Percentiles rank a stretch among this genome's conserved stretches.
Conservation (phyloP, 129 eudicot genomes). For the Saussurea involucrata region DNA sequence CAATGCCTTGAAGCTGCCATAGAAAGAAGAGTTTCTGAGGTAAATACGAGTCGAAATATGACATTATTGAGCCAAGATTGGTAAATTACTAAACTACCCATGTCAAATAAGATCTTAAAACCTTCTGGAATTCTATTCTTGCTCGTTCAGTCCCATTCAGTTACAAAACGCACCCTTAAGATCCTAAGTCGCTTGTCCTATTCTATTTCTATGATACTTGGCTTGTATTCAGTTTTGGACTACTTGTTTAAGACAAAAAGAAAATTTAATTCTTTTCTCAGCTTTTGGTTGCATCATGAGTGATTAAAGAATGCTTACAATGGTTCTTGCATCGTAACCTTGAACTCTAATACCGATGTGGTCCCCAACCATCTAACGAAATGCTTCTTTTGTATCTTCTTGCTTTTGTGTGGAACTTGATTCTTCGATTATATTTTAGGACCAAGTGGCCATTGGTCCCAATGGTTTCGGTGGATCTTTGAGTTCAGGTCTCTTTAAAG, state of each 20-base stretch:
- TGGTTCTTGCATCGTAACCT: not conserved
- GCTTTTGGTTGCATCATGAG: conserved; percentile 10
- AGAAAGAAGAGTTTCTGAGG: conserved; percentile 94
- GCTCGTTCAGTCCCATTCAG: too few species aligned
- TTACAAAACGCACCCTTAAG: not conserved
- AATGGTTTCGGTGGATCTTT: not conserved
- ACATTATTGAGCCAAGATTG: conserved; percentile 5
- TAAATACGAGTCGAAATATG: conserved; percentile 13
- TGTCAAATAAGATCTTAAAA: too few species aligned
- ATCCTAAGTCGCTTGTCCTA: conserved; percentile 12
- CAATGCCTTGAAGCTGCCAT: conserved; percentile 99
- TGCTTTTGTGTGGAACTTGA: conserved; percentile 9
- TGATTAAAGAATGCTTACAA: not conserved
- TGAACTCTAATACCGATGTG: not conserved
- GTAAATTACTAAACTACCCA: too few species aligned
- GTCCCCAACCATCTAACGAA: conserved; percentile 1
- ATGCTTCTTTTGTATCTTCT: conserved; percentile 14
- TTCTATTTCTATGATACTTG: not conserved
- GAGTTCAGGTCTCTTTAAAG: too few species aligned
- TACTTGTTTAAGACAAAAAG: conserved; percentile 11
- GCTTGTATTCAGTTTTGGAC: conserved; percentile 2
- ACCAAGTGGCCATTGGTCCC: not conserved
- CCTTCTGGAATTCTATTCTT: too few species aligned
- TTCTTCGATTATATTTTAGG: not conserved
- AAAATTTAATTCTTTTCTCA: not conserved